phyloP scores from a whole-genome alignment of 2,329 filamentous ascomycete genomes.

The Colletotrichum zoysiae region DNA sequence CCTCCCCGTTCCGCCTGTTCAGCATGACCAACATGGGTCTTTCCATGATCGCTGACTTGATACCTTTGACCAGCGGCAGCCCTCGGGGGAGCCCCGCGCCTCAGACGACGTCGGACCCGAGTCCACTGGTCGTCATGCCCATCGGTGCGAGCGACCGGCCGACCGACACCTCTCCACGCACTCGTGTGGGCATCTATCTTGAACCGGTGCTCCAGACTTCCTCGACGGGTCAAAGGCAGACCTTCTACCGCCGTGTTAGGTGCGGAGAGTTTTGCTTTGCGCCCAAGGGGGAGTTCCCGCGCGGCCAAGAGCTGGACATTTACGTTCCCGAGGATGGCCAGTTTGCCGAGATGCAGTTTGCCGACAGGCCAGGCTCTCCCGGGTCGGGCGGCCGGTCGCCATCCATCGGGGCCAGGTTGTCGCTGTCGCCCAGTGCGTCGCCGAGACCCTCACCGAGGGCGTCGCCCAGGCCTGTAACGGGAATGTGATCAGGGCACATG shows the following conservation, averaged over 20 bases:
- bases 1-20: conserved; percentile 31
- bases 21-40: conserved; percentile 40
- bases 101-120: neutral
- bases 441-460: conserved; percentile 14
- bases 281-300: conserved; percentile 23
- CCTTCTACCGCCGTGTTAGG: conserved; percentile 28
- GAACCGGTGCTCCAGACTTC: conserved; percentile 26
- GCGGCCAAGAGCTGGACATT: conserved; percentile 12
- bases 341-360: conserved; percentile 37
- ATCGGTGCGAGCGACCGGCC: conserved; percentile 35
- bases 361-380: neutral
- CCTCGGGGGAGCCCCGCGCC: conserved; percentile 11
- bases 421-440: conserved; percentile 27
- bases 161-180: conserved; percentile 8
- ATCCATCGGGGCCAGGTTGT: conserved; percentile 13
- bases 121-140: conserved; percentile 19
- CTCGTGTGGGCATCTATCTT: conserved; percentile 32
- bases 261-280: conserved; percentile 37
- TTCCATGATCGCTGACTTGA: conserved; percentile 26
- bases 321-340: conserved; percentile 30
- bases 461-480: conserved; percentile 5
- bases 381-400: conserved; percentile 8
- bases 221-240: conserved; percentile 5
- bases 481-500: neutral
- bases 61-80: conserved; percentile 5